Evolutionary conservation across 768 basidiomycete genomes (phyloP).

Genomic region (Hypholoma fasciculare): DNA sequence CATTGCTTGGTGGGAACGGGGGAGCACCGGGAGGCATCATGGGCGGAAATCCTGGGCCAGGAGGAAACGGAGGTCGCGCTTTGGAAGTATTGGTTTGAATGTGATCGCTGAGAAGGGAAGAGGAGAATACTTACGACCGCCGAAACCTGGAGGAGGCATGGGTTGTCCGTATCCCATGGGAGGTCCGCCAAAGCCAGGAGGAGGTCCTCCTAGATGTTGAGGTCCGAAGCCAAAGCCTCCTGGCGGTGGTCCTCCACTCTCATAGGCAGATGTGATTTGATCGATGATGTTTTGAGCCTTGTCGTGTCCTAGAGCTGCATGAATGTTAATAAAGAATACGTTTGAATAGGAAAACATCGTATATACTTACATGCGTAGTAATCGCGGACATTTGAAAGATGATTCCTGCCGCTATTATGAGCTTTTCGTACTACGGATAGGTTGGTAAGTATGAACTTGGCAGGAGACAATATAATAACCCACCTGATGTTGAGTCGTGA

Average conservation of each 20-base stretch:
- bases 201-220: constrained; percentile 67
- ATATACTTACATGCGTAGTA: constrained; percentile 85
- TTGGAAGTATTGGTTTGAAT: constrained; percentile 5
- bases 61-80: constrained; percentile 75
- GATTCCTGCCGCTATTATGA: constrained; percentile 97
- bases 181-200: constrained; percentile 46
- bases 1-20: constrained; percentile 71
- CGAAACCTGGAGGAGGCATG: constrained; percentile 55
- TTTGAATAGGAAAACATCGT: neutral
- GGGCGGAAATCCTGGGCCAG: constrained; percentile 56
- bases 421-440: constrained; percentile 82
- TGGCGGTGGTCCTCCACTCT: constrained; percentile 82
- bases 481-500: constrained; percentile 92
- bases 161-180: constrained; percentile 52
- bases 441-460: constrained; percentile 9
- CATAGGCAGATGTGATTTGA: constrained; percentile 94
- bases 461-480: constrained; percentile 14
- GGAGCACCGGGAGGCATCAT: constrained; percentile 58
- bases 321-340: constrained; percentile 14
- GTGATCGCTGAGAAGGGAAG: neutral
- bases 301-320: constrained; percentile 83
- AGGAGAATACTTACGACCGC: constrained; percentile 43
- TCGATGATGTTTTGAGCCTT: constrained; percentile 98
- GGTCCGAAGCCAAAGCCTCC: constrained; percentile 88
- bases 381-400: constrained; percentile 93